A percentile compares a stretch with the other conserved stretches of the same genome.
These are phyloP conservation scores for Boletus huronensis DNA, from an alignment of 768 basidiomycete genomes.

Conservation along the genomic window DNA sequence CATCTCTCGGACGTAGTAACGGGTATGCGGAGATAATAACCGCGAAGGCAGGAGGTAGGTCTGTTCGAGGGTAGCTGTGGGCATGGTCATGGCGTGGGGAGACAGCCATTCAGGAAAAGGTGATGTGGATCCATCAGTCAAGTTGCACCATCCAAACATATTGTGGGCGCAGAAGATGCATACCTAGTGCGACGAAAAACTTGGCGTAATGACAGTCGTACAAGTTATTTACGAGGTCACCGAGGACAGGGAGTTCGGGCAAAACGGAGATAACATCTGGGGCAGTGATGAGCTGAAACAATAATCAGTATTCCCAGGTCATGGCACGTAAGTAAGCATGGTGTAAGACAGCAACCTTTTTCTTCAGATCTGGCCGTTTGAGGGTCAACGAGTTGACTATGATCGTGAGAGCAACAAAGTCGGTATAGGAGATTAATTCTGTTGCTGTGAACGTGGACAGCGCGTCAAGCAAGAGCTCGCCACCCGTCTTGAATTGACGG, in stretches of 20 bases:
- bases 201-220: slow-evolving; percentile 95
- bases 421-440: slow-evolving; percentile 83
- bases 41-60: slow-evolving; percentile 84
- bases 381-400: slow-evolving; percentile 75
- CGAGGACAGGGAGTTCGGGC: slow-evolving; percentile 77
- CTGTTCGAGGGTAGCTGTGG: slow-evolving; percentile 81
- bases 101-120: neutral
- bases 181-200: slow-evolving; percentile 88
- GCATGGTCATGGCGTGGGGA: neutral
- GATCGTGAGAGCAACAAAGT: slow-evolving; percentile 84
- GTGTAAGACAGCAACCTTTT: slow-evolving; percentile 54
- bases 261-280: slow-evolving; percentile 87
- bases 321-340: neutral
- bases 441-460: slow-evolving; percentile 93
- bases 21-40: slow-evolving; percentile 78
- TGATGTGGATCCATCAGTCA: slow-evolving; percentile 7
- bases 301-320: slow-evolving; percentile 2
- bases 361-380: slow-evolving; percentile 83
- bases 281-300: slow-evolving; percentile 66
- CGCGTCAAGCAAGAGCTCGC: slow-evolving; percentile 85
- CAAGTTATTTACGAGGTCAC: slow-evolving; percentile 79
- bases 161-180: slow-evolving; percentile 14
- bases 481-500: slow-evolving; percentile 85
- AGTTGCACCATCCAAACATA: neutral
- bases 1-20: slow-evolving; percentile 94